Percentiles rank a stretch among this genome's conserved stretches.
These are phyloP conservation scores for Linnemannia exigua DNA, from an alignment of 192 early-diverging fungal species.

Conservation along the genomic window DNA sequence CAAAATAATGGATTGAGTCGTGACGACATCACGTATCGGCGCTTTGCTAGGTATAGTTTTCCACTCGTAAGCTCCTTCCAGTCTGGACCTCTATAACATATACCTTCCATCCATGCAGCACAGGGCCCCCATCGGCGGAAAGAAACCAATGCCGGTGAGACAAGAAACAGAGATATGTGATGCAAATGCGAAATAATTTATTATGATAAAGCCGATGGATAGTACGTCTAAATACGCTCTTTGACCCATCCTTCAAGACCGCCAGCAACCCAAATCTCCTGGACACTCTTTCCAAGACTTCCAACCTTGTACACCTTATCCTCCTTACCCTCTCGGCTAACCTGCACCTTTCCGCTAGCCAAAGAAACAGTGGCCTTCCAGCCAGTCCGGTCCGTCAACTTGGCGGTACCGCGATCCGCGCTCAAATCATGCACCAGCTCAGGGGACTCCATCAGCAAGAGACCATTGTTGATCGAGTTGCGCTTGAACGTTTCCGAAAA, in stretches of 20 bases:
- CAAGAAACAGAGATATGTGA: neutral
- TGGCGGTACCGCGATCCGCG: conserved; percentile 54
- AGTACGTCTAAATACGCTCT: conserved; percentile 49
- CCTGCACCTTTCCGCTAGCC: conserved; percentile 73
- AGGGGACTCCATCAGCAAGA: conserved; percentile 91
- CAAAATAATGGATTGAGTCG: neutral
- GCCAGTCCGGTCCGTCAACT: conserved; percentile 83
- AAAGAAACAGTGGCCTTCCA: conserved; percentile 80
- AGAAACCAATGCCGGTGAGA: neutral
- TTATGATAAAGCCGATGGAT: neutral
- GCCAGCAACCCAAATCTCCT: conserved; percentile 95
- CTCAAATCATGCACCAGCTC: conserved; percentile 84
- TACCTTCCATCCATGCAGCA: neutral
- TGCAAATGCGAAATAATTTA: neutral
- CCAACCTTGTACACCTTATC: conserved; percentile 66
- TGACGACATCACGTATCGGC: neutral
- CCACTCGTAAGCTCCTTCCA: neutral
- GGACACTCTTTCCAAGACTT: conserved; percentile 91
- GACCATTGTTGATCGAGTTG: conserved; percentile 98
- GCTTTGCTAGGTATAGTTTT: neutral
- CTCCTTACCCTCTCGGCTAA: conserved; percentile 54
- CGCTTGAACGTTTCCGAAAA: conserved; percentile 99
- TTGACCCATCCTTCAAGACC: conserved; percentile 98
- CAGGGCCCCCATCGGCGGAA: neutral
- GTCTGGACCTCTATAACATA: neutral